phyloP scores from a whole-genome alignment of 768 basidiomycete genomes.

The Boletus sensibilis region DNA sequence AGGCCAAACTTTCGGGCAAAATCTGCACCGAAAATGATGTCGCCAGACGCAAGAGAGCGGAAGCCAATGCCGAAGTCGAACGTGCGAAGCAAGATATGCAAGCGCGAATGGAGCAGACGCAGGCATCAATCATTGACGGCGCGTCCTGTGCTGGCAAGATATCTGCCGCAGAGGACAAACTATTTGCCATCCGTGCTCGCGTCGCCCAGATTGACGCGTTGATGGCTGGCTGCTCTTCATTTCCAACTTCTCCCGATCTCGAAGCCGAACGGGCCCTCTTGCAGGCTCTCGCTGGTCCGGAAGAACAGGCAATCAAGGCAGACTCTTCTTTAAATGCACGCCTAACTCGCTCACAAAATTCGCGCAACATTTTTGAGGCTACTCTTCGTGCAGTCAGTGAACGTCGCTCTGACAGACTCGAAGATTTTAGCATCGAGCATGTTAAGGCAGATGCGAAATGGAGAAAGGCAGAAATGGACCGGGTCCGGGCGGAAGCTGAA shows the following conservation, averaged over 20 bases:
- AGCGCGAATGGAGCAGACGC: conserved; percentile 68
- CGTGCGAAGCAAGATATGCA: conserved; percentile 72
- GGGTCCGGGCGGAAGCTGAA: conserved; percentile 61
- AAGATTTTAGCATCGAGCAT: conserved; percentile 66
- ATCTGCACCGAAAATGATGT: conserved; percentile 60
- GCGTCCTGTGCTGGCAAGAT: conserved; percentile 72
- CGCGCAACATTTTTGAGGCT: conserved; percentile 79
- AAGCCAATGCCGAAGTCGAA: conserved; percentile 72
- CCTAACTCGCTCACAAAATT: conserved; percentile 69
- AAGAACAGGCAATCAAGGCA: conserved; percentile 63
- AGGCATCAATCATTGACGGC: conserved; percentile 69
- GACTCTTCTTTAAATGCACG: conserved; percentile 58
- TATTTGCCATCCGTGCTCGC: conserved; percentile 61
- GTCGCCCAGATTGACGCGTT: conserved; percentile 54
- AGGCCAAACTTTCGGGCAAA: conserved; percentile 79
- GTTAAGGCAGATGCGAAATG: conserved; percentile 67
- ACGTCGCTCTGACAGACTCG: conserved; percentile 73
- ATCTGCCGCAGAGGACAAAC: conserved; percentile 63
- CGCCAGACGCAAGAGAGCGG: conserved; percentile 62
- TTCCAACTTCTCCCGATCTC: conserved; percentile 52
- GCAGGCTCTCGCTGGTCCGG: conserved; percentile 61
- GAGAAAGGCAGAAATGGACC: conserved; percentile 71
- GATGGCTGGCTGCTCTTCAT: conserved; percentile 33
- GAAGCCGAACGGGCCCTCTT: conserved; percentile 72
- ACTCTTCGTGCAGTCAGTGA: conserved; percentile 82